Base-by-base conservation (phyloP, 1,139 yeast species). In the Zygotorulaspora mrakii region DNA sequence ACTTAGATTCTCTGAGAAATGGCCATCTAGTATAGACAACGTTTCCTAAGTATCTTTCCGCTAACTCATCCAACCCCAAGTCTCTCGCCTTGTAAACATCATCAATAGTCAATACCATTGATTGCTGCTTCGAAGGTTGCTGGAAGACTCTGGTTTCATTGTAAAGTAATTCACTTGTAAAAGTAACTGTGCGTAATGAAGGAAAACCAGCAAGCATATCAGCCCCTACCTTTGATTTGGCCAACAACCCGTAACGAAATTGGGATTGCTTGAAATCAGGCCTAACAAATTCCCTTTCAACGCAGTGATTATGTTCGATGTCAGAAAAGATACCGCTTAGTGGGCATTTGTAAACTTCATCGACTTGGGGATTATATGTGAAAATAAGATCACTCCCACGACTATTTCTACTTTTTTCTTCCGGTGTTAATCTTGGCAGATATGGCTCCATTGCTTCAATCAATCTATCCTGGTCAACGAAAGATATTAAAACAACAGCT, bases 401-500 rank as follows among this genome's bases (percentile, higher is more conserved):
- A 0, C 78, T 65, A 61, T 91, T 91, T 64, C 98, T 76, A 37
- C 60, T 59, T 36, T 70, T 69, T 59, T 94, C 98, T 31, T 77
- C 89, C 0, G 82, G 74, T 1, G 80, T 67, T 42, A 94, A 68
- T 45, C 71, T 73, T 0, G 66, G 57, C 44, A 85, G 84, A 31
- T 70, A 63, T 1, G 94, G 83, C 35, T 67, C 71, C 72, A 94
- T 76, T 1, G 91, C 89, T 2, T 71, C 77, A 37, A 84, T 67
- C 45, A 91, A 71, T 47, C 91, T 73, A 24, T 75, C 67, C 56
- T 84, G 89, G 52, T 94, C 97, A 38, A 91, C 96, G 70, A 94
- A 94, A 9, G 94, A 83, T 47, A 91, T 75, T 58, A 87, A 76
- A n/a, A 91, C 96, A 41, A 91, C 96, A 6, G 97, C 97, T 67